Evolutionary conservation across 2,329 filamentous ascomycete genomes (phyloP), one percentile per base, ranked within the genome.

Genomic region (Byssothecium circinans): DNA sequence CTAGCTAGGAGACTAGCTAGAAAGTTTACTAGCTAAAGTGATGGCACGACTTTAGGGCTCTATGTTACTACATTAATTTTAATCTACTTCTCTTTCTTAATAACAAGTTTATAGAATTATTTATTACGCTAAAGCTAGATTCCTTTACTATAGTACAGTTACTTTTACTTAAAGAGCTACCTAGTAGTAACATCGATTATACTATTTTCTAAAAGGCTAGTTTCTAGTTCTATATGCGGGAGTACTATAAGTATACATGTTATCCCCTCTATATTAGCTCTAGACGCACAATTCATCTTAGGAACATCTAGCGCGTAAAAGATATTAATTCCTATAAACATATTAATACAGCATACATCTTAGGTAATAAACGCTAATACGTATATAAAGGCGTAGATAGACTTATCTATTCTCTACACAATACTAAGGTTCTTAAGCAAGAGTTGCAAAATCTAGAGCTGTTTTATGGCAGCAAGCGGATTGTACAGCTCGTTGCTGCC

Each of bases 301-400:
- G 18, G 22, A 15, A 27, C 36, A n/a, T 39, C 25, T 10, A 15
- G 25, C 4, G 25, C 7, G 36, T 39, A 6, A 39, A 4, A 19
- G 19, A 39, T 7, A 39, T 43, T 43, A n/a, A n/a, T n/a, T n/a
- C n/a, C n/a, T n/a, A n/a, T n/a, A n/a, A n/a, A n/a, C n/a, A n/a
- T n/a, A n/a, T n/a, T n/a, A n/a, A n/a, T n/a, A 29, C 41, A 35
- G 29, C 41, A 22, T 29, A 17, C 5, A 25, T 36, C 35, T 35
- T 17, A 29, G 29, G 35, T 15, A 18, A 35, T 29, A 8, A 39
- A 19, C 29, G 19, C 10, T 10, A 45, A 22, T 45, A 45, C 36
- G 20, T 45, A 12, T 45, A 25, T 19, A 45, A 45, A 22, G 10
- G 7, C 3, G 27, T 45, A 3, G 29, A 45, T 14, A 45, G 43